Base-by-base conservation (phyloP, 2,329 filamentous ascomycete species). In the Aspergillus neotritici region DNA sequence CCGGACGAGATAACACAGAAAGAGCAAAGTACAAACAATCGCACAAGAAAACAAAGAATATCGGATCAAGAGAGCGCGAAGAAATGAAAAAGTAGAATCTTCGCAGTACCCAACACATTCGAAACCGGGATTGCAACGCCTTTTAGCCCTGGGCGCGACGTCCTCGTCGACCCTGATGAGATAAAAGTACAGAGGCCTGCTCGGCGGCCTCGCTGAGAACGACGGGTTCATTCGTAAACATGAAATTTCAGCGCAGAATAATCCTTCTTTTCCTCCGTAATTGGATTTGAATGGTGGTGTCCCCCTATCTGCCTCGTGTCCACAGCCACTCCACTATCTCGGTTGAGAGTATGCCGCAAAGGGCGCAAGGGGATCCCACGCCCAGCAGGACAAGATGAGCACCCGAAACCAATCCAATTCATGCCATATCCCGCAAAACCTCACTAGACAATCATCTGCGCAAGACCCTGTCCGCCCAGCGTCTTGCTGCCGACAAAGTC, bases 401-500 rank as follows among this genome's bases (percentile, higher is more conserved):
- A 36, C 14, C 41, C 17, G 8, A 41, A 34, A n/a, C 16, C 21
- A 25, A 25, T 25, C 21, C 21, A 25, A 25, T 25, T 25, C 21
- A 25, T 25, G 21, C 21, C 21, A 25, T 25, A 25, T 25, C 21
- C 21, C 21, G 9, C 21, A 9, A 9, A 47, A 34, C 16, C 25
- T 15, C 21, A 43, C 55, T 54, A 94, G 62, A 97, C 89, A 70
- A 97, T 96, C 91, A 97, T 96, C 75, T 96, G 90, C 50, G 89
- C 93, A 55, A 96, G 86, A 40, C 91, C 91, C 55, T 87, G 84
- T 41, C 93, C 93, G 54, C 93, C 93, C 41, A 98, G 77, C 12
- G 91, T 97, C 80, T 97, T 97, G 77, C 90, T 96, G 71, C 68
- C 62, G 16, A 70, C 61, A 41, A 73, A 72, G 14, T 72, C 69